Conservation (phyloP, 441 rosid species). For the Populus trichocarpa region DNA sequence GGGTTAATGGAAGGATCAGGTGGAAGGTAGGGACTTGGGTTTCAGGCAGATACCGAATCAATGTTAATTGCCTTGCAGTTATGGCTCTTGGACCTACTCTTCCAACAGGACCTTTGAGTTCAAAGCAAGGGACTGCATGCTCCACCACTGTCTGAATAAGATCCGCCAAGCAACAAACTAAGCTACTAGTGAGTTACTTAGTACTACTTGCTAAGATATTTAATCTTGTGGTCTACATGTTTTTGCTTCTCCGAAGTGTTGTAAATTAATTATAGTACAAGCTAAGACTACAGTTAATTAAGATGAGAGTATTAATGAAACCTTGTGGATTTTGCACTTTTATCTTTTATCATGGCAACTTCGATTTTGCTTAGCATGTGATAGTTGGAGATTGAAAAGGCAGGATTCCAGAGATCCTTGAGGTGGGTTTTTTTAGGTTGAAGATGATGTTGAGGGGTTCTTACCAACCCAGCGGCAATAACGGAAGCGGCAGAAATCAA, state of each 20-base stretch:
- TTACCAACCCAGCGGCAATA: not conserved
- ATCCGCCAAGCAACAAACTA: not conserved
- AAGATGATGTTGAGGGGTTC: not conserved
- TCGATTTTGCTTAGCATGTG: not conserved
- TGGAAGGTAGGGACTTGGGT: constrained; percentile 80
- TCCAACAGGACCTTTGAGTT: constrained; percentile 36
- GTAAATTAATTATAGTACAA: not conserved
- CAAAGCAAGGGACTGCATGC: constrained; percentile 47
- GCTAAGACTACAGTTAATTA: not conserved
- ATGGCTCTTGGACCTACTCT: constrained; percentile 43
- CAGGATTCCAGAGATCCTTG: not conserved
- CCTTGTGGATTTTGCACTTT: not conserved
- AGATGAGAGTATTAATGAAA: not conserved
- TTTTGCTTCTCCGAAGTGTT: not conserved
- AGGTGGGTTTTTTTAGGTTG: not conserved
- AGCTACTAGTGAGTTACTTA: not conserved
- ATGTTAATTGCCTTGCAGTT: constrained; percentile 50
- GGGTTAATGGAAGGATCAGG: constrained; percentile 45
- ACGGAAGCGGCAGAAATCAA: not conserved
- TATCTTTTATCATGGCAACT: not conserved
- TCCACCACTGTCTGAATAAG: constrained; percentile 41
- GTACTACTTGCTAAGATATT: not conserved
- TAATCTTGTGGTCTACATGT: not conserved
- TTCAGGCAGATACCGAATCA: constrained; percentile 46
- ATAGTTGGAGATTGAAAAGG: not conserved